phyloP scores from a whole-genome alignment of 768 basidiomycete species.

The Suillus subalutaceus region DNA sequence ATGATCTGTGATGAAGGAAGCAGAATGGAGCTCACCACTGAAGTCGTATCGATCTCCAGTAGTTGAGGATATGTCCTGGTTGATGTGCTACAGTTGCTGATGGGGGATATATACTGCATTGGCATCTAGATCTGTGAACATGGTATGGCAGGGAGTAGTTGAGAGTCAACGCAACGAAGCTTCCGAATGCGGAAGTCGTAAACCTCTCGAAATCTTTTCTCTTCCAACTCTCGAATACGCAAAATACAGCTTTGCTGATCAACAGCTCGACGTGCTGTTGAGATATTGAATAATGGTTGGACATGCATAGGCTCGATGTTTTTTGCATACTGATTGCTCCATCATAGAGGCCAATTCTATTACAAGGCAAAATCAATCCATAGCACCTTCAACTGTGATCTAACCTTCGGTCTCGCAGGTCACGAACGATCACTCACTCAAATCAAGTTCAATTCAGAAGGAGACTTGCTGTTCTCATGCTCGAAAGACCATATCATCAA shows the following conservation, averaged over 20 bases:
- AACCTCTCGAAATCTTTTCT: neutral
- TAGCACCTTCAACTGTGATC: conserved; percentile 7
- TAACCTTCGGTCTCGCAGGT: conserved; percentile 50
- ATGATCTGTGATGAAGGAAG: neutral
- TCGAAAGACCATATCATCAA: conserved; percentile 96
- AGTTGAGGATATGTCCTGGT: conserved; percentile 54
- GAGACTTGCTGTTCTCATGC: conserved; percentile 93
- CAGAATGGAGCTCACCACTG: neutral
- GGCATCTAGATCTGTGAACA: neutral
- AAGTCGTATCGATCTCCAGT: neutral
- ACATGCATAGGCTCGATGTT: conserved; percentile 4
- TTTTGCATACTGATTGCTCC: conserved; percentile 8
- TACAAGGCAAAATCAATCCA: conserved; percentile 56
- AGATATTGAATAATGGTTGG: conserved; percentile 9
- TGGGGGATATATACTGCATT: neutral
- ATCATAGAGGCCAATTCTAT: conserved; percentile 68
- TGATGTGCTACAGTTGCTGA: conserved; percentile 36
- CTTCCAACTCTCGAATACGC: neutral
- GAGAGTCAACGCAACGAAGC: conserved; percentile 41
- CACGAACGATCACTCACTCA: conserved; percentile 97
- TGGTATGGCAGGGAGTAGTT: neutral
- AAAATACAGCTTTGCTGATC: neutral
- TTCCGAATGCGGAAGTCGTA: conserved; percentile 1
- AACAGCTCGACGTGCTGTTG: neutral
- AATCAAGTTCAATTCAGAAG: conserved; percentile 96